Conservation (phyloP, 352 stramenopile species). For the Phytophthora fragariaefolia region DNA sequence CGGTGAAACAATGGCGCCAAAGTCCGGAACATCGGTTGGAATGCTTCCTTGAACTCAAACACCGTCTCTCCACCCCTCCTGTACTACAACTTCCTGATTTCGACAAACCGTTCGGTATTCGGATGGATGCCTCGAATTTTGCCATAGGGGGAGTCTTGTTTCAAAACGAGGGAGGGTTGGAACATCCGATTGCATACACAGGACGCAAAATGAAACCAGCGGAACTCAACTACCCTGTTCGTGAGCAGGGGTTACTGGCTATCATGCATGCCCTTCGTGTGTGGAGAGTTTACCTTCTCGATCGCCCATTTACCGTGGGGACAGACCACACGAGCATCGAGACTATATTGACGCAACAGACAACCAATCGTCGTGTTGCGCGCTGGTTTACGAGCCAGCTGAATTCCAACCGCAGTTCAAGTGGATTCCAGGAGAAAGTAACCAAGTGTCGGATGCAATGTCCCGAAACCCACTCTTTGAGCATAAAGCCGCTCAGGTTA, state of each 20-base stretch:
- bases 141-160: constrained; percentile 10
- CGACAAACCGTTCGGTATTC: constrained; percentile 3
- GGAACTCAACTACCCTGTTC: constrained; percentile 18
- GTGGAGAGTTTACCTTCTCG: constrained; percentile 17
- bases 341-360: constrained; percentile 26
- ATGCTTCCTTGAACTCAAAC: neutral
- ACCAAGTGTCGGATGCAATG: neutral
- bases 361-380: constrained; percentile 10
- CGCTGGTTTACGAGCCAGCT: constrained; percentile 25
- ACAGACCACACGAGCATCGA: constrained; percentile 30
- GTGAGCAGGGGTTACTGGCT: neutral
- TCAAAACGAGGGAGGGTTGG: constrained; percentile 13
- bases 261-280: constrained; percentile 6
- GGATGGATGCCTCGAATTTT: constrained; percentile 13
- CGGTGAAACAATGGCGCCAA: constrained; percentile 11
- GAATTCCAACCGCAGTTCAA: constrained; percentile 1
- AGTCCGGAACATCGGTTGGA: neutral
- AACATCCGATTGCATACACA: constrained; percentile 13
- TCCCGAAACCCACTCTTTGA: constrained; percentile 10
- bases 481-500: constrained; percentile 12
- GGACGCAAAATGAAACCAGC: constrained; percentile 17
- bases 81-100: constrained; percentile 10
- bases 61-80: neutral
- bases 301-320: constrained; percentile 14
- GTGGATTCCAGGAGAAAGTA: neutral